phyloP scores from a whole-genome alignment of 2,329 filamentous ascomycete species.

The Ascochyta pisi region DNA sequence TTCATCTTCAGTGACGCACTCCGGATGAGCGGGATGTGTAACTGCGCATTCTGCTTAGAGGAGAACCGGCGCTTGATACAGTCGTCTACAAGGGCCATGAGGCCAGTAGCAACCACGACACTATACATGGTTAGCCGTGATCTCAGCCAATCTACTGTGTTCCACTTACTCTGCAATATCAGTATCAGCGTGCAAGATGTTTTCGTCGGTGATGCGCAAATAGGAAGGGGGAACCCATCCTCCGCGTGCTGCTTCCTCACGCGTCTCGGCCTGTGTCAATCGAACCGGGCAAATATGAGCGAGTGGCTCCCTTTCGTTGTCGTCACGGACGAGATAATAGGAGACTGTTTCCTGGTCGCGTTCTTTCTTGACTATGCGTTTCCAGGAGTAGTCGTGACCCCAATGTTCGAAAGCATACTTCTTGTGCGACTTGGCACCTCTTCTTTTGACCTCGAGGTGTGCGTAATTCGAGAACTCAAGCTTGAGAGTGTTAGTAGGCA shows the following conservation, averaged over 20 bases:
- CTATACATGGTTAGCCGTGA: constrained; percentile 55
- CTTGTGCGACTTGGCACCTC: constrained; percentile 70
- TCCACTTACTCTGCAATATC: constrained; percentile 85
- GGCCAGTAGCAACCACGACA: constrained; percentile 86
- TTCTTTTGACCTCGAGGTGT: constrained; percentile 80
- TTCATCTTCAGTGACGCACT: constrained; percentile 61
- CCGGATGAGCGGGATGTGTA: constrained; percentile 60
- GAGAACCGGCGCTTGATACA: constrained; percentile 84
- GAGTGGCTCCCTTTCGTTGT: constrained; percentile 65
- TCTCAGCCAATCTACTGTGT: background rate
- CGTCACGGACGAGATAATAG: constrained; percentile 79
- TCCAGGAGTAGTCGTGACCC: constrained; percentile 87
- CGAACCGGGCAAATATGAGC: constrained; percentile 87
- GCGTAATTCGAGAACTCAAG: constrained; percentile 98
- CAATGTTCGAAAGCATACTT: constrained; percentile 94
- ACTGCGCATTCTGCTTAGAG: constrained; percentile 58
- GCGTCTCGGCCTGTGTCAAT: constrained; percentile 72
- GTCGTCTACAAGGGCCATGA: constrained; percentile 88
- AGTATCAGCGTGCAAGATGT: constrained; percentile 71
- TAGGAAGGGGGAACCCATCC: constrained; percentile 91
- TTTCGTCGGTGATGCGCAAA: constrained; percentile 84
- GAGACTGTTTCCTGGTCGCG: constrained; percentile 66
- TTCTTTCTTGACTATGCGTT: constrained; percentile 72
- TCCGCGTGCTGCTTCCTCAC: constrained; percentile 76
- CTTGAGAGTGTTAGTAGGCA: constrained; percentile 79